These are phyloP conservation scores for Thalassiosira profunda DNA, from an alignment of 108 stramenopile genomes.

Conservation along the genomic window DNA sequence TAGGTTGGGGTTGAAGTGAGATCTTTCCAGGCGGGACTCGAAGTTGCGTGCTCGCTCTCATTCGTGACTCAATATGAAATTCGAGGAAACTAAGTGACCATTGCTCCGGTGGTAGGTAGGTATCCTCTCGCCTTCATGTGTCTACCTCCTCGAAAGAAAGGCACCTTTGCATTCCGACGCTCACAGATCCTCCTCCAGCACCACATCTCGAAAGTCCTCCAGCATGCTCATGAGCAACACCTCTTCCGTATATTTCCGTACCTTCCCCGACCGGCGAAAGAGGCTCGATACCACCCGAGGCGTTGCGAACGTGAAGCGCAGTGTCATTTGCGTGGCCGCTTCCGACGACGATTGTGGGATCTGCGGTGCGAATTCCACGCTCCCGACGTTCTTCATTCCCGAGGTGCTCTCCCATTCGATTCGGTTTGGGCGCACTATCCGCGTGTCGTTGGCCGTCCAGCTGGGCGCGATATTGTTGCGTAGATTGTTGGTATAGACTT, in stretches of 20 bases:
- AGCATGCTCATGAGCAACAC: constrained; percentile 67
- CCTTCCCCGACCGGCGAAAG: constrained; percentile 52
- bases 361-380: constrained; percentile 45
- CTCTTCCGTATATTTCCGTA: constrained; percentile 63
- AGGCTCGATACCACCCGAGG: constrained; percentile 60
- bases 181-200: constrained; percentile 53
- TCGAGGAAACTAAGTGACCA: too few species aligned
- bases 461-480: constrained; percentile 16
- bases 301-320: constrained; percentile 64
- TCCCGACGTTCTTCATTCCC: constrained; percentile 72
- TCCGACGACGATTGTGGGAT: background rate
- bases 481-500: background rate
- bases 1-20: too few species aligned
- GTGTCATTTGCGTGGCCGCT: constrained; percentile 58
- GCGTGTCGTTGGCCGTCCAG: constrained; percentile 64
- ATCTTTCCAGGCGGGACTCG: too few species aligned
- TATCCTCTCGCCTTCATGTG: too few species aligned
- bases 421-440: constrained; percentile 50
- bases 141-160: too few species aligned
- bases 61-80: too few species aligned
- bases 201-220: constrained; percentile 67
- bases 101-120: too few species aligned
- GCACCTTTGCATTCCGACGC: too few species aligned
- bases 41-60: too few species aligned
- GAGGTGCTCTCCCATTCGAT: constrained; percentile 81